Conservation (phyloP, 768 basidiomycete species). For the Mycena sanguinolenta region DNA sequence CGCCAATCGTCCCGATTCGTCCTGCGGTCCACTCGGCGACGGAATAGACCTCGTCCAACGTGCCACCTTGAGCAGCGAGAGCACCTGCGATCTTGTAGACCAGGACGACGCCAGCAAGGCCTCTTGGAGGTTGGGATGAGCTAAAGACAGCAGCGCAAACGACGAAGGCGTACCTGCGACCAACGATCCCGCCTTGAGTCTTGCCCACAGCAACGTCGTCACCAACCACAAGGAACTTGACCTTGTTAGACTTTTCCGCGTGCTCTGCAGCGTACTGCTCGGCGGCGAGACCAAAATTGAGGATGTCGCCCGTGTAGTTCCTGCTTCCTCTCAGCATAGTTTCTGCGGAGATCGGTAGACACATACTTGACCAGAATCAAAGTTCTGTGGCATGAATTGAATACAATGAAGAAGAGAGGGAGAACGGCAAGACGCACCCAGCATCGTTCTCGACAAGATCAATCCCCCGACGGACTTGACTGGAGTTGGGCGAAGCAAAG, state of each 20-base stretch:
- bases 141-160: neutral
- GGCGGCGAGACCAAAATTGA: constrained; percentile 92
- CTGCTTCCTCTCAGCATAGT: constrained; percentile 49
- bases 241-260: constrained; percentile 73
- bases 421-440: constrained; percentile 61
- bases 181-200: constrained; percentile 87
- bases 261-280: constrained; percentile 84
- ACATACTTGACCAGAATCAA: constrained; percentile 86
- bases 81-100: constrained; percentile 95
- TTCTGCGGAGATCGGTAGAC: neutral
- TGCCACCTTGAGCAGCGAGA: constrained; percentile 74
- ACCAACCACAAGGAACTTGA: constrained; percentile 86
- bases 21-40: constrained; percentile 75
- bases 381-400: constrained; percentile 59
- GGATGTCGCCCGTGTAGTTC: constrained; percentile 91
- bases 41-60: constrained; percentile 76
- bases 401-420: neutral
- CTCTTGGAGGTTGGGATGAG: constrained; percentile 61
- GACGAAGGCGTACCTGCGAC: constrained; percentile 68
- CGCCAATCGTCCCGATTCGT: constrained; percentile 86
- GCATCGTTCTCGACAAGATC: constrained; percentile 79
- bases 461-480: constrained; percentile 86
- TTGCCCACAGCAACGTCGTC: constrained; percentile 92
- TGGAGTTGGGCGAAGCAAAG: constrained; percentile 91
- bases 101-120: constrained; percentile 83